A percentile compares a stretch with the other conserved stretches of the same genome.
These are phyloP conservation scores for Elsinoe necatrix DNA, from an alignment of 2,329 filamentous ascomycete genomes.

Conservation along the genomic window DNA sequence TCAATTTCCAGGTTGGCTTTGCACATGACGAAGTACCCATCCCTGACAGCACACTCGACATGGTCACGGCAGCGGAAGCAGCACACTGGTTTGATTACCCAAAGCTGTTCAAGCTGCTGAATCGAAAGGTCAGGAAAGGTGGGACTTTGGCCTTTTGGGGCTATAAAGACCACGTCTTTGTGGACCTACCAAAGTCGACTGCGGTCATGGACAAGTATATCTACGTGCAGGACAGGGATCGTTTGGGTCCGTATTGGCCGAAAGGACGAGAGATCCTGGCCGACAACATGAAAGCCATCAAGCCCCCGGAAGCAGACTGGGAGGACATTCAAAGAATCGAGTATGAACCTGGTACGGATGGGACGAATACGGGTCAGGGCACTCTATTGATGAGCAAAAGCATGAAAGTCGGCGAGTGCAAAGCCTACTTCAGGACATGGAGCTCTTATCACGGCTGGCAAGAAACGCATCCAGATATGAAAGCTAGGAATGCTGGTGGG, in stretches of 20 bases:
- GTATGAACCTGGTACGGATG: slow-evolving; percentile 47
- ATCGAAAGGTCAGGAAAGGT: slow-evolving; percentile 45
- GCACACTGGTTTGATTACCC: slow-evolving; percentile 59
- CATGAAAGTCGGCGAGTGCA: slow-evolving; percentile 50
- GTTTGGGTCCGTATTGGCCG: slow-evolving; percentile 54
- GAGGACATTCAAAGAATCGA: slow-evolving; percentile 44
- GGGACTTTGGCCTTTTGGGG: slow-evolving; percentile 59
- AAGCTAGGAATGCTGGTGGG: slow-evolving; percentile 46
- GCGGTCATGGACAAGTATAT: slow-evolving; percentile 47
- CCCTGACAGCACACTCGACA: slow-evolving; percentile 43
- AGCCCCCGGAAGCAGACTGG: slow-evolving; percentile 47
- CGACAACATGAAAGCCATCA: slow-evolving; percentile 43
- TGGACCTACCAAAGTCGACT: slow-evolving; percentile 46
- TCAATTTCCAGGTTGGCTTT: slow-evolving; percentile 42
- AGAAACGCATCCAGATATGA: slow-evolving; percentile 45
- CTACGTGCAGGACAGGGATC: slow-evolving; percentile 42
- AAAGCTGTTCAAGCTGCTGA: slow-evolving; percentile 48
- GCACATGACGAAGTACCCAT: slow-evolving; percentile 48
- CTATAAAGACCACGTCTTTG: slow-evolving; percentile 55
- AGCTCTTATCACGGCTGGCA: slow-evolving; percentile 53
- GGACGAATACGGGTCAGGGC: slow-evolving; percentile 33
- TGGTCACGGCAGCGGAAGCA: slow-evolving; percentile 46
- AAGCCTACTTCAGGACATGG: slow-evolving; percentile 55
- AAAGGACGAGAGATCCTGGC: slow-evolving; percentile 50
- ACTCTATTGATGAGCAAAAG: slow-evolving; percentile 46